Evolutionary conservation across 495 filamentous ascomycete species (phyloP).

Genomic region (Aspergillus nidulans): DNA sequence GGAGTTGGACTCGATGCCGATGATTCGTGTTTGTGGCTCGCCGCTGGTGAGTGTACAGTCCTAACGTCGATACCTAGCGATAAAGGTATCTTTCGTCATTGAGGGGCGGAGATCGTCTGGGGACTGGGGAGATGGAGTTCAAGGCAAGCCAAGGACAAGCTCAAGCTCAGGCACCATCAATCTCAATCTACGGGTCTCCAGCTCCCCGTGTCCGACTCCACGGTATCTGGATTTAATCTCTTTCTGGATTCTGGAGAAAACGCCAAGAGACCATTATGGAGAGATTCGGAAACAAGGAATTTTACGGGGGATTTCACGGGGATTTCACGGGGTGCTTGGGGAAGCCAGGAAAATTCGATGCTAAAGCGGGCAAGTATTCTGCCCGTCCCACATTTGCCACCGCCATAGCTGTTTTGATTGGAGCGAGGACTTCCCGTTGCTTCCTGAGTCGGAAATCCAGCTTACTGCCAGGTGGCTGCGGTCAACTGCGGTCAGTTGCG

Average conservation of each 20-base stretch:
- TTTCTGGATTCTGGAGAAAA: not conserved
- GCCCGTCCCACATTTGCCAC: slow-evolving; percentile 14
- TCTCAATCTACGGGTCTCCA: not conserved
- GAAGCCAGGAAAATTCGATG: not conserved
- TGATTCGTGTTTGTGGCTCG: not conserved
- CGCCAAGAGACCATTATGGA: not conserved
- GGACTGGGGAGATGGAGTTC: not conserved
- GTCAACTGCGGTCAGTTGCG: no score
- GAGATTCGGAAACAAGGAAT: not conserved
- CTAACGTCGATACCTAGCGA: no score
- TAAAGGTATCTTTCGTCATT: no score
- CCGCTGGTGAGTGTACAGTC: not conserved
- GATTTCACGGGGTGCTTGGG: slow-evolving; percentile 4
- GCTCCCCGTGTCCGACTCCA: not conserved
- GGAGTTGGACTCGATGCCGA: not conserved
- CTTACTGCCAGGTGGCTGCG: no score
- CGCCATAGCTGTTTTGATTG: slow-evolving; percentile 13
- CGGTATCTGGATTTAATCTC: not conserved
- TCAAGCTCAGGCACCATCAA: not conserved
- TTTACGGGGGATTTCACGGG: slow-evolving; percentile 1
- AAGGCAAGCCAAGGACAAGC: no score
- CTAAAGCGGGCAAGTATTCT: not conserved
- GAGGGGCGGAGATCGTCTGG: slow-evolving; percentile 1
- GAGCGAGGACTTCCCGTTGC: not conserved
- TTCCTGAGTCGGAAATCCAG: no score